Conservation (phyloP, 768 basidiomycete genomes). For the Pholiota microspora region DNA sequence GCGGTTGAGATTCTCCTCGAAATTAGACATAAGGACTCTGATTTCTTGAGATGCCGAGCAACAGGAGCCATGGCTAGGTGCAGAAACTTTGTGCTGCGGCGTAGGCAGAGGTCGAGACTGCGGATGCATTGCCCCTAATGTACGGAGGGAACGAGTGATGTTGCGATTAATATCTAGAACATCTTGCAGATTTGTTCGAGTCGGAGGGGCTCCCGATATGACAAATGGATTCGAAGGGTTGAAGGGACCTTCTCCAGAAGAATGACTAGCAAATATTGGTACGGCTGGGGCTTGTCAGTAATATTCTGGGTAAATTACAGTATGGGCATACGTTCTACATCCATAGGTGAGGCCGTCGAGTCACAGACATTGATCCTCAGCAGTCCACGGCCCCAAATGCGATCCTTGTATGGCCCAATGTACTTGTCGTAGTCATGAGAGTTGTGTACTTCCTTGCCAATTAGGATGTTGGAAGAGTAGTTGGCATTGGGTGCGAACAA, state of each 20-base stretch:
- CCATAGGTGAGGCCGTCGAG: conserved; percentile 32
- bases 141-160: neutral
- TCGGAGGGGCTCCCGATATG: neutral
- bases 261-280: no score
- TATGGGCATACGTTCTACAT: conserved; percentile 10
- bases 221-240: neutral
- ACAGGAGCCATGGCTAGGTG: conserved; percentile 25
- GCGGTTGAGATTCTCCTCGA: conserved; percentile 55
- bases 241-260: neutral
- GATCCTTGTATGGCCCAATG: conserved; percentile 47
- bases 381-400: conserved; percentile 55
- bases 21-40: conserved; percentile 41
- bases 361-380: conserved; percentile 65
- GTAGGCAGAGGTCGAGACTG: neutral
- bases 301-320: neutral
- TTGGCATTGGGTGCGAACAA: conserved; percentile 66
- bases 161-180: conserved; percentile 17
- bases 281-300: neutral
- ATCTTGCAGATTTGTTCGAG: neutral
- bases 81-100: conserved; percentile 18
- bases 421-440: conserved; percentile 55
- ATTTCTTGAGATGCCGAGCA: conserved; percentile 51
- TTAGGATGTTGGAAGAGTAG: conserved; percentile 53
- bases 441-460: conserved; percentile 58
- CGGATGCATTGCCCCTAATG: neutral